These are phyloP conservation scores for Penicillium italicum DNA, from an alignment of 2,329 filamentous ascomycete species.

Conservation along the genomic window DNA sequence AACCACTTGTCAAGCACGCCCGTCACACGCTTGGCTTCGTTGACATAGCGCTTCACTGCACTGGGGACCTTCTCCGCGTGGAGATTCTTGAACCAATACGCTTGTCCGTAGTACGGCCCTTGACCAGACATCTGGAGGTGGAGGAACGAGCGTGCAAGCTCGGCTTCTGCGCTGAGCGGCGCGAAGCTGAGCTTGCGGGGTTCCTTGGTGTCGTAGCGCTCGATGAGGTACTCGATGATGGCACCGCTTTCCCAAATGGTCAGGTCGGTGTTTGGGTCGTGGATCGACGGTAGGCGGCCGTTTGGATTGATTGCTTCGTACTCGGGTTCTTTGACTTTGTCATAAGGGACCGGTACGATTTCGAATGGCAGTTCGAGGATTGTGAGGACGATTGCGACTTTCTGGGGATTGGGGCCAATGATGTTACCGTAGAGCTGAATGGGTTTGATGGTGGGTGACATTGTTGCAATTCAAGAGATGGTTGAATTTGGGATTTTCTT, in stretches of 20 bases:
- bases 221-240: slow-evolving; percentile 45
- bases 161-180: slow-evolving; percentile 33
- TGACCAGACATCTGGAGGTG: slow-evolving; percentile 47
- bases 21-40: slow-evolving; percentile 43
- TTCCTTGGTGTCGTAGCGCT: slow-evolving; percentile 43
- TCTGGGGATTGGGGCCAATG: slow-evolving; percentile 26
- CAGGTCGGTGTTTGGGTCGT: slow-evolving; percentile 38
- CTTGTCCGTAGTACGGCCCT: slow-evolving; percentile 50
- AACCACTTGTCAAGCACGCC: slow-evolving; percentile 44
- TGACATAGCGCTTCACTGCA: slow-evolving; percentile 43
- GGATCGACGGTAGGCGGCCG: slow-evolving; percentile 34
- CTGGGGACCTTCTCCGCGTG: slow-evolving; percentile 41
- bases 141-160: slow-evolving; percentile 45
- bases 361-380: slow-evolving; percentile 34
- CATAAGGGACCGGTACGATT: slow-evolving; percentile 12
- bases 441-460: slow-evolving; percentile 1
- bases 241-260: slow-evolving; percentile 47
- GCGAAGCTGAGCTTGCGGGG: slow-evolving; percentile 35
- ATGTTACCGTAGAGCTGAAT: slow-evolving; percentile 7
- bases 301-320: slow-evolving; percentile 33
- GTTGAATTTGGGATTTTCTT: neutral
- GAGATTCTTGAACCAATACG: slow-evolving; percentile 42
- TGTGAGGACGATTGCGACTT: slow-evolving; percentile 28
- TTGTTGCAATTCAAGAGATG: neutral
- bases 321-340: slow-evolving; percentile 30